phyloP scores from a whole-genome alignment of 495 filamentous ascomycete species.

The Podospora tetraspora region DNA sequence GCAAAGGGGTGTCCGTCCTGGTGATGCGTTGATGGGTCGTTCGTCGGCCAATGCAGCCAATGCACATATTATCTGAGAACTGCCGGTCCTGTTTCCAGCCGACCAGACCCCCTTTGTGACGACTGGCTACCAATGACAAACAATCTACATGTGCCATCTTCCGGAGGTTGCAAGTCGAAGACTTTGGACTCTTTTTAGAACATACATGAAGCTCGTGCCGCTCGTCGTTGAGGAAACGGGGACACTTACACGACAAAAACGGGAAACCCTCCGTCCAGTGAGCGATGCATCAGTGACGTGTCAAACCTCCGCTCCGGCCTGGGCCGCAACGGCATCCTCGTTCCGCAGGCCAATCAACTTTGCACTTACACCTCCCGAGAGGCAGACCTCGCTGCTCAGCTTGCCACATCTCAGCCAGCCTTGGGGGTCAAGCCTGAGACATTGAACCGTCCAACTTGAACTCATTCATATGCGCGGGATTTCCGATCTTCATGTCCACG shows the following conservation, averaged over 20 bases:
- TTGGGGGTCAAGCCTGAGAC: neutral
- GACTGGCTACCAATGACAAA: no score
- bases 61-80: no score
- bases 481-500: neutral
- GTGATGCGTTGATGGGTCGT: no score
- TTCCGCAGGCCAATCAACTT: neutral
- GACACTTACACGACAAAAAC: neutral
- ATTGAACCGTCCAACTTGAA: neutral
- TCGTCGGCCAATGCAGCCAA: no score
- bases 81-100: no score
- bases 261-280: neutral
- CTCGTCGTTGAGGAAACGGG: no score
- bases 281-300: neutral
- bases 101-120: no score
- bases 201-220: no score
- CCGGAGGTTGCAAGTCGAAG: no score
- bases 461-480: neutral
- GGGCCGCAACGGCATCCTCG: neutral
- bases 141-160: no score
- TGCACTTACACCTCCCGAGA: neutral
- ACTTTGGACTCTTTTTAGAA: no score
- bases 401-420: neutral
- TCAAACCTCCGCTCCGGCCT: neutral
- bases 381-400: neutral
- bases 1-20: no score